These are phyloP conservation scores for Penicillium antarcticum DNA, from an alignment of 495 filamentous ascomycete species.

Conservation along the genomic window DNA sequence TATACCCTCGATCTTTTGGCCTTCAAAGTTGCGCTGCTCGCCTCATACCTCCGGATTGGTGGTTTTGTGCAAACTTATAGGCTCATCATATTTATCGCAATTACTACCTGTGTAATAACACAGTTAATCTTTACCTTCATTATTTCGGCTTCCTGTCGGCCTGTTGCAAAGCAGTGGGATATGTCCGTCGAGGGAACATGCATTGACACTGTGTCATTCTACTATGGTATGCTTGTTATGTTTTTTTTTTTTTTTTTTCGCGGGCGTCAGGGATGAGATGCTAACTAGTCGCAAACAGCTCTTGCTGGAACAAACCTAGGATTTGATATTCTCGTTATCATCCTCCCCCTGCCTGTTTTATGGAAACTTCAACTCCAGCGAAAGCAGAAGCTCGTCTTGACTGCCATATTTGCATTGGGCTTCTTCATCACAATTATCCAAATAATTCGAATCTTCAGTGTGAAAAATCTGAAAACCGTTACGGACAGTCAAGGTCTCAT, in stretches of 20 bases:
- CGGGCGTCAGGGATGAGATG: no score
- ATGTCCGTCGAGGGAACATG: conserved; percentile 35
- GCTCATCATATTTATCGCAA: conserved; percentile 27
- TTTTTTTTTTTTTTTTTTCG: no score
- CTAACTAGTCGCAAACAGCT: not conserved
- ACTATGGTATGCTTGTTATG: conserved; percentile 20
- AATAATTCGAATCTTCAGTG: conserved; percentile 51
- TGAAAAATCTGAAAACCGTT: conserved; percentile 39
- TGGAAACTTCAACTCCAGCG: conserved; percentile 34
- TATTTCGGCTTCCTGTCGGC: conserved; percentile 32
- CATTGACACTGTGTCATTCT: conserved; percentile 38
- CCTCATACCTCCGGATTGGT: conserved; percentile 49
- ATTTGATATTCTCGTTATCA: conserved; percentile 48
- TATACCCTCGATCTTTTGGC: conserved; percentile 39
- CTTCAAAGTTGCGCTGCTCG: conserved; percentile 51
- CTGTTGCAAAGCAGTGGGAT: conserved; percentile 49
- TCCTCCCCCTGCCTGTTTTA: conserved; percentile 46
- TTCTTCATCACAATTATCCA: conserved; percentile 54
- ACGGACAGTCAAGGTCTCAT: conserved; percentile 44
- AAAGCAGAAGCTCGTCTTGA: conserved; percentile 34
- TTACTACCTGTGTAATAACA: conserved; percentile 35
- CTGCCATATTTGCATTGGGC: conserved; percentile 46
- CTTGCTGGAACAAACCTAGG: conserved; percentile 30
- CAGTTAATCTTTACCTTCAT: conserved; percentile 26
- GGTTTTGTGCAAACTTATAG: conserved; percentile 39